phyloP scores from a whole-genome alignment of 495 filamentous ascomycete species.

The Barbatosphaeria neglecta region DNA sequence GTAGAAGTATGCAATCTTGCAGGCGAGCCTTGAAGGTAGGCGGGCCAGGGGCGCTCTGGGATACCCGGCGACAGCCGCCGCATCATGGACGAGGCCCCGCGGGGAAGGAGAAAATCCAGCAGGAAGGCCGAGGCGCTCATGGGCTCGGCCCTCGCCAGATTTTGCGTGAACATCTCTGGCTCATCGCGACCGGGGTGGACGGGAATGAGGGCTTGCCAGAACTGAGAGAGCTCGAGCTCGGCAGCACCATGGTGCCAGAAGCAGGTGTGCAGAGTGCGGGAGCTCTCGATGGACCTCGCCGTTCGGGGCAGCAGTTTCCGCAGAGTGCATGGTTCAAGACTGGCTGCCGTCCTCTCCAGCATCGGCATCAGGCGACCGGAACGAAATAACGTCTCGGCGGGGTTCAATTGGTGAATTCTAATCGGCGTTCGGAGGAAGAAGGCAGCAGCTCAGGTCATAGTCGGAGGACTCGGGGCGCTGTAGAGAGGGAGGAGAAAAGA shows the following conservation, averaged over 20 bases:
- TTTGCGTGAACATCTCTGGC: neutral
- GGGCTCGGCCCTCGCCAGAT: conserved; percentile 6
- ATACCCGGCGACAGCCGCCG: conserved; percentile 18
- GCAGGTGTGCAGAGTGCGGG: conserved; percentile 47
- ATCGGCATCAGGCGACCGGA: conserved; percentile 32
- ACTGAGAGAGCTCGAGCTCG: conserved; percentile 41
- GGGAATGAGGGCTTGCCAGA: conserved; percentile 32
- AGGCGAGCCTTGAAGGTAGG: neutral
- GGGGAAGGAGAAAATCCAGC: conserved; percentile 55
- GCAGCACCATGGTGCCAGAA: conserved; percentile 57
- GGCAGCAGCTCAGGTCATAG: neutral
- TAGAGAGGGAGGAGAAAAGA: neutral
- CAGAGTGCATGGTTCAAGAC: conserved; percentile 63
- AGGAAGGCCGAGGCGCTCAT: conserved; percentile 31
- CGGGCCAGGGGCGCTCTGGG: conserved; percentile 3
- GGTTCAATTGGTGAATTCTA: neutral
- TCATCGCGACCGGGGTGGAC: neutral
- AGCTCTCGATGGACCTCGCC: conserved; percentile 40
- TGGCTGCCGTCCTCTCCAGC: conserved; percentile 74
- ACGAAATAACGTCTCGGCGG: neutral
- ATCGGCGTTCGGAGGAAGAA: too few species aligned
- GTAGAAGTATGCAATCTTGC: conserved; percentile 4
- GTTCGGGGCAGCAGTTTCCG: conserved; percentile 52
- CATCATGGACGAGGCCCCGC: conserved; percentile 36
- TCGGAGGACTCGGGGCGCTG: neutral